phyloP scores from a whole-genome alignment of 2,329 filamentous ascomycete species.

The Arthrobotrys pseudoclavata region DNA sequence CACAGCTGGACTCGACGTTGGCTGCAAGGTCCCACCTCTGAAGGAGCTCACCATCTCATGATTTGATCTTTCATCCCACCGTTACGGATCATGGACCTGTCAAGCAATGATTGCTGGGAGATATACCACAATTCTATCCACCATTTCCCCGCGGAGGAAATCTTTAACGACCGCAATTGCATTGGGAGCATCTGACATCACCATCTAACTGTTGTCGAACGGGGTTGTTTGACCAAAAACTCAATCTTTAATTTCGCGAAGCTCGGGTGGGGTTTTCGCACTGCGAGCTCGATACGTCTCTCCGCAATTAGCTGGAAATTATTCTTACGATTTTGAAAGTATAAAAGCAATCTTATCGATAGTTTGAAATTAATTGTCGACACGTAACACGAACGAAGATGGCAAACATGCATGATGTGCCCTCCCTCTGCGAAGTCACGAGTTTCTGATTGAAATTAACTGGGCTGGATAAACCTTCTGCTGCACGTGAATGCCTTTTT shows the following conservation, averaged over 20 bases:
- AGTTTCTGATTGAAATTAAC: conserved; percentile 39
- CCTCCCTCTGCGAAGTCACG: conserved; percentile 47
- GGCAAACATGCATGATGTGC: conserved; percentile 18
- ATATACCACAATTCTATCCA: conserved; percentile 2
- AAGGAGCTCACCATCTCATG: conserved; percentile 38
- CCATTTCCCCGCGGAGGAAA: conserved; percentile 23
- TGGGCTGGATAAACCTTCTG: conserved; percentile 46
- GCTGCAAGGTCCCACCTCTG: conserved; percentile 16
- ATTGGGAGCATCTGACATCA: conserved; percentile 29
- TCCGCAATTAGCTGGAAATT: conserved; percentile 43
- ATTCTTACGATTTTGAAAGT: conserved; percentile 22
- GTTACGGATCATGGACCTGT: conserved; percentile 29
- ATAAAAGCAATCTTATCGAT: conserved; percentile 28
- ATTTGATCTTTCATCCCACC: conserved; percentile 23
- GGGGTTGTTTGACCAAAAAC: conserved; percentile 24
- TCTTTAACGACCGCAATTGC: not conserved
- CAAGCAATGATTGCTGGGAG: conserved; percentile 8
- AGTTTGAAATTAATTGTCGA: conserved; percentile 27
- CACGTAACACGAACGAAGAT: conserved; percentile 33
- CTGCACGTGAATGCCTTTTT: not conserved
- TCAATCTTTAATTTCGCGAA: conserved; percentile 37
- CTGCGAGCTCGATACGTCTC: not conserved
- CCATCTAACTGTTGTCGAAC: conserved; percentile 23
- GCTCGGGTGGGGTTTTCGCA: conserved; percentile 17
- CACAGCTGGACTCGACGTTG: conserved; percentile 15